Evolutionary conservation across 2,329 filamentous ascomycete species (phyloP), one percentile per base, ranked within the genome.

Genomic region (Bipolaris oryzae): DNA sequence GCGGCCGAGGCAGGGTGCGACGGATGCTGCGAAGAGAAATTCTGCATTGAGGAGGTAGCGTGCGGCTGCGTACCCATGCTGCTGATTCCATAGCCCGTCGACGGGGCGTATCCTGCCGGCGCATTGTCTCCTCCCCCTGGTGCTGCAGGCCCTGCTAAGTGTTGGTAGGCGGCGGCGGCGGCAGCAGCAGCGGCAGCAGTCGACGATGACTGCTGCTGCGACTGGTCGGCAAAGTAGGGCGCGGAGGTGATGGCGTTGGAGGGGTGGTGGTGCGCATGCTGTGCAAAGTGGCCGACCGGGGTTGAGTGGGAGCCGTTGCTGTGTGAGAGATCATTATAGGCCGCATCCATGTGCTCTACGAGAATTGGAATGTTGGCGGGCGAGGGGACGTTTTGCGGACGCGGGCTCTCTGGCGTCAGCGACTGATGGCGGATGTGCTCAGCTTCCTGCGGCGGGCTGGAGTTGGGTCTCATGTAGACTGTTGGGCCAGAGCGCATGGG

Each of bases 271-370:
- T 75, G 71, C 43, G 69, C 67, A 50, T 73, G 72, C 53, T 71
- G 72, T 18, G 67, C 66, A 61, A 68, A 74, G 62, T 67, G 74
- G 41, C 67, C 66, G 52, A 67, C 66, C 28, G 72, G 59, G n/a
- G 71, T 70, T 57, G 66, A 50, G 41, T 42, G 31, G 42, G 53
- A 52, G 61, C 57, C 58, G 69, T 80, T 84, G 79, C 85, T 85
- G 60, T 82, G 83, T 51, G 86, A 81, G 53, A 86, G 86, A 74
- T 89, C 86, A 77, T 88, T 87, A 80, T 89, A 89, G 66, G 84
- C 79, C 52, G 87, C 86, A 77, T 91, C 87, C 84, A 86, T 90
- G 78, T 89, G 87, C 72, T 88, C 87, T 72, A 87, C 83, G 70
- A 90, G 61, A 52, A 91, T 84, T 55, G 88, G 87, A 57, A 90